Base-by-base conservation (phyloP, 2,329 filamentous ascomycete genomes). In the Graphium sp. region DNA sequence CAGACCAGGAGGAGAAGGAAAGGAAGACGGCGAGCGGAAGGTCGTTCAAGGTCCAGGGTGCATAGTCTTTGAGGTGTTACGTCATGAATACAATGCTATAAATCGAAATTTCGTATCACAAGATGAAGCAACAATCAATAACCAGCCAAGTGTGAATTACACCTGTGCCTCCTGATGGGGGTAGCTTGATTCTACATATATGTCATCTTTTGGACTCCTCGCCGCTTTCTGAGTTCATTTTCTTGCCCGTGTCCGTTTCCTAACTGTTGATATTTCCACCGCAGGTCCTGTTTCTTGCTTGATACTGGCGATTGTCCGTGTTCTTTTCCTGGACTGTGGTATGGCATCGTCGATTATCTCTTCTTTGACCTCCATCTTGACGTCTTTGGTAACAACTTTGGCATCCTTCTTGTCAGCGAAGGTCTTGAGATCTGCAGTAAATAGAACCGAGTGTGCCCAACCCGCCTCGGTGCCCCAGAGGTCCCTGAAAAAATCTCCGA, bases 361-460 rank as follows among this genome's bases (percentile, higher is more conserved):
- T 22, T 37, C 37, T 11, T 39, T 33, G 16, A 42, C 38, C 23
- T 45, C 39, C 6, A 35, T 22, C 20, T 42, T 32, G 39, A 31
- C 4, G 22, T 32, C 27, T 37, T 33, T 2, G 6, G 20, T 15
- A 26, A 12, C 22, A 2, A 9, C n/a, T n/a, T n/a, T 13, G 13
- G 34, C 34, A 18, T 35, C 18, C 18, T 45, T 39, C 7, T 33
- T 28, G 9, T 81, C 77, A 0, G 84, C 76, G 43, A 95, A 95
- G 0, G 81, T 70, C 44, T 72, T 79, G 32, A 98, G 51, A 45
- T 98, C 85, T 1, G 89, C 91, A 0, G 89, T 92, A 45, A 98
- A 98, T 9, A 98, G 60, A 7, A 98, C 89, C 3, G 82, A 92
- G 54, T 98, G 89, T 7, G 91, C 89, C 91, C 91, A 98, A 1